Percentiles rank a stretch among this genome's conserved stretches.
These are phyloP conservation scores for Sesbania bispinosa DNA, from an alignment of 306 rosid species.

Conservation along the genomic window DNA sequence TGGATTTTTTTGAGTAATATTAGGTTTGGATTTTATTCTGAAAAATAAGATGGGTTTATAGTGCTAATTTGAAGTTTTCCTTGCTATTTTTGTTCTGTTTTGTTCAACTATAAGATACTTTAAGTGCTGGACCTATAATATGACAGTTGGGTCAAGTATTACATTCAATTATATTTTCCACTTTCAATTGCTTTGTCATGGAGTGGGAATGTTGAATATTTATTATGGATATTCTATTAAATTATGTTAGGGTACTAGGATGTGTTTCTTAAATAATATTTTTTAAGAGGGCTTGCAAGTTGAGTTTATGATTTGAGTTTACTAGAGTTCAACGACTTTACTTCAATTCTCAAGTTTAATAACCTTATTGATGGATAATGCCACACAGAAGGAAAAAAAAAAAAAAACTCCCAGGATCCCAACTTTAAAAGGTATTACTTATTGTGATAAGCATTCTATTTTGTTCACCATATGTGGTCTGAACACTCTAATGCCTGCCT, in stretches of 20 bases:
- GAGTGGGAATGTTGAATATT: not conserved
- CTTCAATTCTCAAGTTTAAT: not conserved
- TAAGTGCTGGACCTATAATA: not conserved
- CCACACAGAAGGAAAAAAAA: not conserved
- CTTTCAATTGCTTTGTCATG: not conserved
- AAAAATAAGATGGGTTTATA: too few species aligned
- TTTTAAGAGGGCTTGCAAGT: not conserved
- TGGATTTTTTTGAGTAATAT: not conserved
- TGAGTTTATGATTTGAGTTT: not conserved
- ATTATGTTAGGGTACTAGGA: not conserved
- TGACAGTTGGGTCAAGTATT: not conserved
- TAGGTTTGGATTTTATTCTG: too few species aligned
- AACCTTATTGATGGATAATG: not conserved
- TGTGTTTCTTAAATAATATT: not conserved
- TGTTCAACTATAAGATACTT: not conserved
- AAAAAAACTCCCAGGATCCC: not conserved
- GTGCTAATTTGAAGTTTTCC: not conserved
- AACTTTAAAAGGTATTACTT: not conserved
- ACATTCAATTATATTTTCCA: not conserved
- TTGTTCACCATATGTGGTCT: not conserved
- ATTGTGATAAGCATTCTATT: not conserved
- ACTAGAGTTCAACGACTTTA: not conserved
- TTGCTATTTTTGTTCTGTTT: not conserved
- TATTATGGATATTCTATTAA: too few species aligned
- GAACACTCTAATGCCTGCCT: not conserved